These are phyloP conservation scores for Lasiodiplodia theobromae DNA, from an alignment of 2,329 filamentous ascomycete genomes.

Conservation along the genomic window DNA sequence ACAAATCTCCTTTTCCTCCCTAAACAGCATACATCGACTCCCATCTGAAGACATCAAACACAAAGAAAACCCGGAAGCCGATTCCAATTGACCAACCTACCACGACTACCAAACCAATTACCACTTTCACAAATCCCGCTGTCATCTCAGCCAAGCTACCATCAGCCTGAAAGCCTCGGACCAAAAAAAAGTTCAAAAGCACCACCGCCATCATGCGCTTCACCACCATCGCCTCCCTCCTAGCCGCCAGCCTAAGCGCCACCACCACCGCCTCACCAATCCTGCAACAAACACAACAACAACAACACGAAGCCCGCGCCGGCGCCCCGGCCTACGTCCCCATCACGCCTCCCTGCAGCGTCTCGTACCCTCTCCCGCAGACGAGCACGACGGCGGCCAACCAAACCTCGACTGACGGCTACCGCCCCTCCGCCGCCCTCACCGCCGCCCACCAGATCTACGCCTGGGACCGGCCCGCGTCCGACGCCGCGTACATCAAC, in stretches of 20 bases:
- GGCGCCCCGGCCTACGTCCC: slow-evolving; percentile 21
- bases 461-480: slow-evolving; percentile 21
- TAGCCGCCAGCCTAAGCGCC: not conserved
- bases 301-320: slow-evolving; percentile 16
- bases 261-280: not conserved
- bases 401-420: slow-evolving; percentile 17
- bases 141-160: not conserved
- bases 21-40: not conserved
- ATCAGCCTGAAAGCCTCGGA: not conserved
- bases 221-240: not conserved
- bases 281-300: not conserved
- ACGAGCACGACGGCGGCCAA: slow-evolving; percentile 19
- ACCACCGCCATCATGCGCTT: slow-evolving; percentile 3
- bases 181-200: not conserved
- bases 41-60: not conserved
- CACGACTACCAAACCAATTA: not conserved
- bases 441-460: slow-evolving; percentile 16
- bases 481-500: slow-evolving; percentile 25
- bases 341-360: slow-evolving; percentile 17
- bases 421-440: slow-evolving; percentile 37
- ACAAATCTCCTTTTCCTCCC: not conserved
- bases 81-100: not conserved
- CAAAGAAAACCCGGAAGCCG: not conserved
- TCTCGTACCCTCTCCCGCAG: not conserved
- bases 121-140: not conserved